A percentile compares a stretch with the other conserved stretches of the same genome.
phyloP scores from a whole-genome alignment of 2,329 filamentous ascomycete genomes.

The Lasiodiplodia hormozganensis region DNA sequence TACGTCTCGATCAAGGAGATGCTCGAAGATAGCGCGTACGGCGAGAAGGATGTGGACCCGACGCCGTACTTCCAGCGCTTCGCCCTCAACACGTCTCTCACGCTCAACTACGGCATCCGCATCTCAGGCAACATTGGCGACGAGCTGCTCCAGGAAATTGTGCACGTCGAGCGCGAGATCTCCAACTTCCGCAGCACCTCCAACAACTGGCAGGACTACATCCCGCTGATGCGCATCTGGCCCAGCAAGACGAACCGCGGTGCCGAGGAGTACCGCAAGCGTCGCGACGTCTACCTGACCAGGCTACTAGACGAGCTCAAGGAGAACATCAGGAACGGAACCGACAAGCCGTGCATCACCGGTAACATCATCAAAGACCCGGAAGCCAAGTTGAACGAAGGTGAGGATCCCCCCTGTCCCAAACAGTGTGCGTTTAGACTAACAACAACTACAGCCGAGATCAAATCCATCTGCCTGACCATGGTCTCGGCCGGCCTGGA shows the following conservation, averaged over 20 bases:
- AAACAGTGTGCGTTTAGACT: neutral
- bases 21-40: constrained; percentile 67
- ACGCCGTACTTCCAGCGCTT: constrained; percentile 77
- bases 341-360: constrained; percentile 72
- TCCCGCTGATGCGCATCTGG: constrained; percentile 74
- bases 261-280: constrained; percentile 69
- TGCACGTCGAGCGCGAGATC: constrained; percentile 75
- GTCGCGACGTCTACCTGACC: constrained; percentile 71
- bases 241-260: constrained; percentile 64
- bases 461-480: constrained; percentile 81
- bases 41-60: constrained; percentile 71
- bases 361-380: constrained; percentile 75
- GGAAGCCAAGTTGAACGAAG: constrained; percentile 71
- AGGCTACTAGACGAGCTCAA: constrained; percentile 66
- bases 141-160: constrained; percentile 73
- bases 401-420: constrained; percentile 43
- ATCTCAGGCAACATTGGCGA: constrained; percentile 75
- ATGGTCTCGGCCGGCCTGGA: constrained; percentile 85
- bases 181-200: constrained; percentile 79
- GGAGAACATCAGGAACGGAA: constrained; percentile 66
- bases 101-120: constrained; percentile 79
- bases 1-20: constrained; percentile 76
- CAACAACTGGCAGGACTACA: constrained; percentile 86
- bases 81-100: constrained; percentile 78
- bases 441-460: constrained; percentile 61